Percentiles rank a stretch among this genome's conserved stretches.
phyloP scores from a whole-genome alignment of 768 basidiomycete genomes.

The Chiua virens region DNA sequence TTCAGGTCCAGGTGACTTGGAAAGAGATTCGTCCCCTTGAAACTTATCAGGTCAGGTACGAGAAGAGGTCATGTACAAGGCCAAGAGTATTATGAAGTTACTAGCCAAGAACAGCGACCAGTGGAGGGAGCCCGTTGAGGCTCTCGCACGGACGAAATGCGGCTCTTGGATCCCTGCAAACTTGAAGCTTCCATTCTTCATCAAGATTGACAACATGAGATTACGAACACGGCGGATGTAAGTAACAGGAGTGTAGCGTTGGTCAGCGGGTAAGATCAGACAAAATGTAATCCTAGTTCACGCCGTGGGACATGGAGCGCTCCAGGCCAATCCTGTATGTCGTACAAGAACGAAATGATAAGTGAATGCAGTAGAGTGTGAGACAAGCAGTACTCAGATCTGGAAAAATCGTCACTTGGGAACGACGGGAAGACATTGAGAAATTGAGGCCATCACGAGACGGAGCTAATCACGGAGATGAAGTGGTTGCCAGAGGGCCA shows the following conservation, averaged over 20 bases:
- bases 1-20: no score
- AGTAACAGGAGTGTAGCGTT: background rate
- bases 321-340: conserved; percentile 1
- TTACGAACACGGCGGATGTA: conserved; percentile 1
- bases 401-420: background rate
- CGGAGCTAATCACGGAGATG: conserved; percentile 6
- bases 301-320: background rate
- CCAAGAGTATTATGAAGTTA: conserved; percentile 5
- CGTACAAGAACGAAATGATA: background rate
- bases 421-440: background rate
- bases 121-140: background rate
- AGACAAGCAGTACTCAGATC: background rate
- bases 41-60: background rate
- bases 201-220: conserved; percentile 1
- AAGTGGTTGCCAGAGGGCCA: background rate
- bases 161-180: conserved; percentile 2
- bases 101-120: no score
- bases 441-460: background rate
- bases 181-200: conserved; percentile 2
- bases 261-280: conserved; percentile 1
- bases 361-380: background rate
- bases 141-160: conserved; percentile 3
- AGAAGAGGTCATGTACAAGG: background rate
- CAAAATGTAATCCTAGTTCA: background rate
- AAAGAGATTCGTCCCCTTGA: background rate